Percentiles rank a stretch among this genome's conserved stretches.
Evolutionary conservation across 2,329 filamentous ascomycete species (phyloP).

Genomic region (Exophiala lecanii-corni): DNA sequence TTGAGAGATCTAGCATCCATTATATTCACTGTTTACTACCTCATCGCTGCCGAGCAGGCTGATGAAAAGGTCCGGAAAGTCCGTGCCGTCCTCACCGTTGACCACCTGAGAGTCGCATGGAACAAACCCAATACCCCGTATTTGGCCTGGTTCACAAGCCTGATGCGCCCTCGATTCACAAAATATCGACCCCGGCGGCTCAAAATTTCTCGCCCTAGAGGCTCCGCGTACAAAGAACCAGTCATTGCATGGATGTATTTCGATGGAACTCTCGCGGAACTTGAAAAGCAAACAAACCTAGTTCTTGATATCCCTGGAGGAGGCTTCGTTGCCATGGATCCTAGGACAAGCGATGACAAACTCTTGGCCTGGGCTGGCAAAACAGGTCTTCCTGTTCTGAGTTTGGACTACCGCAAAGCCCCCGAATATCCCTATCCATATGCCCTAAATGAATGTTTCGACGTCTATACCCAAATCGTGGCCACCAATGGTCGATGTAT

Average conservation of each 20-base stretch:
- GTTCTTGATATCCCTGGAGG: constrained; percentile 89
- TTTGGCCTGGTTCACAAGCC: constrained; percentile 63
- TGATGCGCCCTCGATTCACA: constrained; percentile 74
- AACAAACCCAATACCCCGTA: constrained; percentile 92
- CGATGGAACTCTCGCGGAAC: constrained; percentile 74
- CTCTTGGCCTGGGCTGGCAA: constrained; percentile 87
- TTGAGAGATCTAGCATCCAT: constrained; percentile 77
- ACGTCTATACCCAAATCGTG: constrained; percentile 73
- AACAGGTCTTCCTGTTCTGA: constrained; percentile 81
- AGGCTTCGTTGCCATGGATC: constrained; percentile 94
- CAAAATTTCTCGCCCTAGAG: constrained; percentile 72
- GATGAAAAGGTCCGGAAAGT: constrained; percentile 96
- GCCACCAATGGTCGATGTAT: constrained; percentile 69
- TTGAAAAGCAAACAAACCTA: constrained; percentile 71
- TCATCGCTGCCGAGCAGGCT: constrained; percentile 86
- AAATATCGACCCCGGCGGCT: constrained; percentile 77
- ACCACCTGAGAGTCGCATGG: constrained; percentile 89
- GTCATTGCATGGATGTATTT: constrained; percentile 90
- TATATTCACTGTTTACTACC: constrained; percentile 82
- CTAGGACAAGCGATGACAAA: constrained; percentile 91
- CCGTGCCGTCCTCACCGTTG: constrained; percentile 76
- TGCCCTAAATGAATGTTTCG: constrained; percentile 80
- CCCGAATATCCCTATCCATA: constrained; percentile 82
- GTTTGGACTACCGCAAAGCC: constrained; percentile 84
- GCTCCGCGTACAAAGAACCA: constrained; percentile 77